Conservation (phyloP, 331 rosid genomes). For the Acacia concinna region DNA sequence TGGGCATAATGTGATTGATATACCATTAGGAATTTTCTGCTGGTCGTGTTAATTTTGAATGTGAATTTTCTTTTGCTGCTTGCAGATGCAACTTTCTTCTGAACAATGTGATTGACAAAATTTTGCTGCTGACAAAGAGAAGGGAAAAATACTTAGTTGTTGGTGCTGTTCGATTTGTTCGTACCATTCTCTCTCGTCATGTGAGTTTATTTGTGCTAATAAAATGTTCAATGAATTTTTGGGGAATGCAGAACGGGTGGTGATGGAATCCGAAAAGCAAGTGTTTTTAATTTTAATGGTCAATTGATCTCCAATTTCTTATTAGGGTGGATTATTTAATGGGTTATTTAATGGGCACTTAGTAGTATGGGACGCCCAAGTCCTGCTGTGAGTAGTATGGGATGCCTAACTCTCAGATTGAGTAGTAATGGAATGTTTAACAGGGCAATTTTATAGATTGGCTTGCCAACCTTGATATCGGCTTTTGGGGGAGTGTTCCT, state of each 20-base stretch:
- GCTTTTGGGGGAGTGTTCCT: not conserved
- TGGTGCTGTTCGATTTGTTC: conserved; percentile 94
- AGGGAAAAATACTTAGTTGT: conserved; percentile 86
- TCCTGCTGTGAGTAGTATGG: not conserved
- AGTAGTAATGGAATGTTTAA: not conserved
- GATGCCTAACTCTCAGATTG: not conserved
- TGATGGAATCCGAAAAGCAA: not conserved
- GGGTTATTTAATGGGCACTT: not conserved
- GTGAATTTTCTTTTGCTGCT: conserved; percentile 33
- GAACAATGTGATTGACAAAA: conserved; percentile 69
- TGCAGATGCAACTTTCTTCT: conserved; percentile 82
- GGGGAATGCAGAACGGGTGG: not conserved
- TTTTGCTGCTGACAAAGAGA: conserved; percentile 73
- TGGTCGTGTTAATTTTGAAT: conserved; percentile 8
- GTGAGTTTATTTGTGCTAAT: conserved; percentile 49
- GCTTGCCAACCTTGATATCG: not conserved
- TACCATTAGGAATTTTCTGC: conserved; percentile 6
- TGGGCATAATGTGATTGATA: conserved; percentile 26
- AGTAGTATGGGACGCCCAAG: not conserved
- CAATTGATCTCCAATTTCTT: not conserved
- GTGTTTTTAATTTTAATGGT: not conserved
- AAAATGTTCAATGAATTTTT: not conserved
- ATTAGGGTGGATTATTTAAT: not conserved
- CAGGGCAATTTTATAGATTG: not conserved
- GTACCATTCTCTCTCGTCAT: conserved; percentile 84